These are phyloP conservation scores for Durio zibethinus DNA, from an alignment of 345 rosid genomes.

Conservation along the genomic window DNA sequence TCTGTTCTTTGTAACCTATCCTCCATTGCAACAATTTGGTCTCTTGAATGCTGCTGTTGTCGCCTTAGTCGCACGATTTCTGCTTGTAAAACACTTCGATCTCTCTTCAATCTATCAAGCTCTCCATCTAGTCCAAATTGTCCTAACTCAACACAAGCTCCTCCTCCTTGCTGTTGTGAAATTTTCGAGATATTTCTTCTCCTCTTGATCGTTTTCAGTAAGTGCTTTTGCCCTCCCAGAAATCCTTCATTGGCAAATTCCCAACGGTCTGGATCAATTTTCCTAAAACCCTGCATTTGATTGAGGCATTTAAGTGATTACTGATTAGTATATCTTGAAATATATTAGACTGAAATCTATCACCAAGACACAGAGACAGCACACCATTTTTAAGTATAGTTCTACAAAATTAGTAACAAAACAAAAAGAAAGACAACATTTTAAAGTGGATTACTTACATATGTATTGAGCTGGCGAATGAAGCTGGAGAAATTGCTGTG, in stretches of 20 bases:
- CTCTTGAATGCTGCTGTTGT: slow-evolving; percentile 63
- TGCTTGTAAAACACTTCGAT: slow-evolving; percentile 43
- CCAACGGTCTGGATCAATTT: slow-evolving; percentile 85
- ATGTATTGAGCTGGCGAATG: no score
- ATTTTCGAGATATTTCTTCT: slow-evolving; percentile 43
- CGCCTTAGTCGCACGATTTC: slow-evolving; percentile 63
- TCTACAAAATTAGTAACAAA: no score
- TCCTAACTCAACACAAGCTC: slow-evolving; percentile 63
- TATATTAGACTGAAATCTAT: background rate
- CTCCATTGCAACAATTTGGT: slow-evolving; percentile 49
- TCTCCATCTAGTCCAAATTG: slow-evolving; percentile 62
- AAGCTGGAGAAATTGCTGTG: no score
- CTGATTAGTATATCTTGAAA: background rate
- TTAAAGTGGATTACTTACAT: no score
- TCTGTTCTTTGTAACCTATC: slow-evolving; percentile 46
- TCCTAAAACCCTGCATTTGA: slow-evolving; percentile 66
- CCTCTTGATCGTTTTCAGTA: slow-evolving; percentile 69
- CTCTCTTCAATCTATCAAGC: slow-evolving; percentile 59
- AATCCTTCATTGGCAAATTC: slow-evolving; percentile 89
- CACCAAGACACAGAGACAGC: no score
- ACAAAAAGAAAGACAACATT: no score
- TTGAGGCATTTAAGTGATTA: background rate
- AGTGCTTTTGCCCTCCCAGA: slow-evolving; percentile 71
- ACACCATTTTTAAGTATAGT: no score
- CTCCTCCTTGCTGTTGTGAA: slow-evolving; percentile 41